Evolutionary conservation across 202 grass and related monocot species (phyloP).

Genomic region (Zizania palustris): DNA sequence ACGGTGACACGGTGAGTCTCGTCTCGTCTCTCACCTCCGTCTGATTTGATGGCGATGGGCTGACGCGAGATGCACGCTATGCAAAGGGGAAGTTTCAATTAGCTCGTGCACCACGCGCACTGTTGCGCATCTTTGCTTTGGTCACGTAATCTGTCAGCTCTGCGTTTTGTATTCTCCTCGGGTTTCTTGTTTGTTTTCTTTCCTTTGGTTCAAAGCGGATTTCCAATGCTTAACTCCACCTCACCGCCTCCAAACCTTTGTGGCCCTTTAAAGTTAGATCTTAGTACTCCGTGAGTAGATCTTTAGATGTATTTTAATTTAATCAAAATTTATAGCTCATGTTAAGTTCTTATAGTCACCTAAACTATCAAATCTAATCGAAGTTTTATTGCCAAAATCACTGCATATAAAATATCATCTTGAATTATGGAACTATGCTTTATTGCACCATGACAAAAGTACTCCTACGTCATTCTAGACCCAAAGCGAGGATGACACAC

Average conservation of each 20-base stretch:
- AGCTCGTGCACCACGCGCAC: neutral
- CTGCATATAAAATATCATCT: too few species aligned
- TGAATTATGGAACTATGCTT: neutral
- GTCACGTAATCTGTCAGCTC: neutral
- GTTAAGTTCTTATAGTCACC: too few species aligned
- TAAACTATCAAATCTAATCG: too few species aligned
- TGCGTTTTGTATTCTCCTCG: neutral
- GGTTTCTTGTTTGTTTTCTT: too few species aligned
- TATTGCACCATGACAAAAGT: neutral
- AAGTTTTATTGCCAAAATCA: too few species aligned
- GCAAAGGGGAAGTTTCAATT: neutral
- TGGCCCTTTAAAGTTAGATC: too few species aligned
- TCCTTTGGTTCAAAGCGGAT: too few species aligned
- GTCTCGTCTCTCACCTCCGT: neutral
- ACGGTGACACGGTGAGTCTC: constrained; percentile 27
- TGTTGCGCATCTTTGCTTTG: neutral
- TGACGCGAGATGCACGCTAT: constrained; percentile 23
- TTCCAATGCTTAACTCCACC: too few species aligned
- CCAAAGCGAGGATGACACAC: neutral
- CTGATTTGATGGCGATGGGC: constrained; percentile 31
- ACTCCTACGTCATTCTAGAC: neutral
- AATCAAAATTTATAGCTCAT: too few species aligned
- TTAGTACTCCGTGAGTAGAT: too few species aligned
- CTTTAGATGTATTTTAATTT: too few species aligned
- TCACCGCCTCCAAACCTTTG: too few species aligned